Base-by-base conservation (phyloP, 2,329 filamentous ascomycete species). In the Chrysoporthe austroafricana region DNA sequence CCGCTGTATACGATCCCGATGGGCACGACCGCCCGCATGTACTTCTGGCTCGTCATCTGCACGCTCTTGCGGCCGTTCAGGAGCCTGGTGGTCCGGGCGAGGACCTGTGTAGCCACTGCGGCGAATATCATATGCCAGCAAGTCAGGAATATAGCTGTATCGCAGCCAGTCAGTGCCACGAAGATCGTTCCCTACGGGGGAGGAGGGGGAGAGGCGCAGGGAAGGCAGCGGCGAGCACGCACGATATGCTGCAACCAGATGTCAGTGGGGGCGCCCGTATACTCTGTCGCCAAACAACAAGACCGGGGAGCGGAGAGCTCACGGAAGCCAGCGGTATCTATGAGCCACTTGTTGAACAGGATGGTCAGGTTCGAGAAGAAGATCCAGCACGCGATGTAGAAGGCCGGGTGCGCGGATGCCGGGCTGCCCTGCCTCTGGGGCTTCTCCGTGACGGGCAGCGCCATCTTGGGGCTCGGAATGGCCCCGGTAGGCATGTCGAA, bases 61-160 rank as follows among this genome's bases (percentile, higher is more conserved):
- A 97, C 93, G 54, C 90, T 92, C 82, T 97, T 96, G 75, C 95
- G 90, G 73, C 93, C 93, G 82, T 98, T 95, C 71, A 98, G 91
- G 63, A 97, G 84, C 58, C 83, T 90, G 44, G 94, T 97, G 75
- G 91, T 96, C 75, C 92, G 91, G 63, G 95, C 93, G 78, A 98
- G 88, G 75, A 97, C 76, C 81, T 97, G 95, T 71, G 95, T 98
- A 84, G 96, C 94, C 76, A 96, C 76, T 60, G 94, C 96, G 69
- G 95, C 93, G 77, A 98, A 97, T 43, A 89, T 82, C 80, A 97
- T 85, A 84, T 98, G 95, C 91, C 95, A 98, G 85, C 93, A 96
- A 77, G 93, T 97, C 69, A 98, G 88, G 76, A 96, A 88, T 75
- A 93, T 90, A 57, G 72, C 72, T 85, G 43, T 26, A 44, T 16